A percentile compares a stretch with the other conserved stretches of the same genome.
These are phyloP conservation scores for Didymella sp. DNA, from an alignment of 2,329 filamentous ascomycete genomes.

Conservation along the genomic window DNA sequence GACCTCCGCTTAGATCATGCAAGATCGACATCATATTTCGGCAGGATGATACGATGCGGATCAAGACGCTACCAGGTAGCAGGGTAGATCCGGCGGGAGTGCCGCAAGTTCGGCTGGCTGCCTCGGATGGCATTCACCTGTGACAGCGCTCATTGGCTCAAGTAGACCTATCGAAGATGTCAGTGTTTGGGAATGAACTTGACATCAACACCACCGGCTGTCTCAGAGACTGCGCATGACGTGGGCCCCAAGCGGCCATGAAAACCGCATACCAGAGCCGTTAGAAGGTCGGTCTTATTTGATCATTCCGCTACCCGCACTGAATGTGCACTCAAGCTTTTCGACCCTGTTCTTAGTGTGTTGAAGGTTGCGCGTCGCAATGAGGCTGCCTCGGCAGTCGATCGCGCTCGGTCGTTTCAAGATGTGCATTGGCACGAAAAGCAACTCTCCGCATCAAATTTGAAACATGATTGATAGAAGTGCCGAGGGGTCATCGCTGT, in stretches of 20 bases:
- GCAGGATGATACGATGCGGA: background rate
- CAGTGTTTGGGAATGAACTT: background rate
- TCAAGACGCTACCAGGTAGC: background rate
- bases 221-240: constrained; percentile 1
- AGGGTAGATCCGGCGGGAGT: background rate
- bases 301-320: too few relatives aligned
- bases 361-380: background rate
- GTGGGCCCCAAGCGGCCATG: too few relatives aligned
- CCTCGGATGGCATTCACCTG: background rate
- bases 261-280: too few relatives aligned
- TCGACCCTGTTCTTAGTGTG: background rate
- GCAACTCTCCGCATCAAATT: constrained; percentile 1
- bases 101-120: background rate
- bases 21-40: background rate
- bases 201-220: constrained; percentile 1
- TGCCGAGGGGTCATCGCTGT: constrained; percentile 7
- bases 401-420: constrained; percentile 7
- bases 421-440: constrained; percentile 3
- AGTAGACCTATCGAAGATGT: background rate
- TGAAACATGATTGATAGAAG: constrained; percentile 1
- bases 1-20: background rate
- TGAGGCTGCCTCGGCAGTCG: constrained; percentile 7
- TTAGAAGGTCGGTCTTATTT: background rate
- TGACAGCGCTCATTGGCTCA: background rate
- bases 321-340: background rate